Evolutionary conservation across 116 monocot genomes (phyloP).

Genomic region (Iris pallida): DNA sequence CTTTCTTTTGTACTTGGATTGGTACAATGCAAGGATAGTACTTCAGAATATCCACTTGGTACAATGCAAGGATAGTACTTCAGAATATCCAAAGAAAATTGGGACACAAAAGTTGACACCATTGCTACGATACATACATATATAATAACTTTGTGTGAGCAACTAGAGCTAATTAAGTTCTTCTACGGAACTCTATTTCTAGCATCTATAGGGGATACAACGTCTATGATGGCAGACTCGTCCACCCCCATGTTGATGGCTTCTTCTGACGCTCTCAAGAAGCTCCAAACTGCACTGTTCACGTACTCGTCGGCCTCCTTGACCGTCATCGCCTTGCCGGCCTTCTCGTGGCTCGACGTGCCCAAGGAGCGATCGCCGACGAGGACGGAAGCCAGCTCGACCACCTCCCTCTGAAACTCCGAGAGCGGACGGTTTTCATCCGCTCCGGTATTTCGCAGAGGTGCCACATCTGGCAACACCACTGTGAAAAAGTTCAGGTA

Average conservation of each 20-base stretch:
- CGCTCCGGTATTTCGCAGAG: constrained; percentile 30
- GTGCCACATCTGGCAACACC: constrained; percentile 38
- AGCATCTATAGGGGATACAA: neutral
- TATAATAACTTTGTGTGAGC: too few species aligned
- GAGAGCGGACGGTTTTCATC: constrained; percentile 43
- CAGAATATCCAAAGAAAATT: too few species aligned
- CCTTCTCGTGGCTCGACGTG: constrained; percentile 14
- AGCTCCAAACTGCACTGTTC: constrained; percentile 33
- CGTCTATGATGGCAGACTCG: neutral
- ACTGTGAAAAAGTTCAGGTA: constrained; percentile 28
- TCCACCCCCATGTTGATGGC: constrained; percentile 17
- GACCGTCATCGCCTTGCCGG: constrained; percentile 60
- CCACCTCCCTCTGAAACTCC: constrained; percentile 72
- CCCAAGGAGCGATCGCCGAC: constrained; percentile 35
- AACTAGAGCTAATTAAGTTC: too few species aligned
- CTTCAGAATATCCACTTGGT: too few species aligned
- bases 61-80: too few species aligned
- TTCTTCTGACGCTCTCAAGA: constrained; percentile 34
- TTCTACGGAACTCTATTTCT: neutral
- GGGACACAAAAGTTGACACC: too few species aligned
- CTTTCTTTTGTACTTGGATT: too few species aligned
- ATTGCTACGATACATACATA: too few species aligned
- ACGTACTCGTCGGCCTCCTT: constrained; percentile 60
- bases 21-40: too few species aligned
- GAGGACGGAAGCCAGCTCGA: constrained; percentile 54